A percentile compares a stretch with the other conserved stretches of the same genome.
Evolutionary conservation across 2,329 filamentous ascomycete genomes (phyloP).

Genomic region (Colletotrichum musae): DNA sequence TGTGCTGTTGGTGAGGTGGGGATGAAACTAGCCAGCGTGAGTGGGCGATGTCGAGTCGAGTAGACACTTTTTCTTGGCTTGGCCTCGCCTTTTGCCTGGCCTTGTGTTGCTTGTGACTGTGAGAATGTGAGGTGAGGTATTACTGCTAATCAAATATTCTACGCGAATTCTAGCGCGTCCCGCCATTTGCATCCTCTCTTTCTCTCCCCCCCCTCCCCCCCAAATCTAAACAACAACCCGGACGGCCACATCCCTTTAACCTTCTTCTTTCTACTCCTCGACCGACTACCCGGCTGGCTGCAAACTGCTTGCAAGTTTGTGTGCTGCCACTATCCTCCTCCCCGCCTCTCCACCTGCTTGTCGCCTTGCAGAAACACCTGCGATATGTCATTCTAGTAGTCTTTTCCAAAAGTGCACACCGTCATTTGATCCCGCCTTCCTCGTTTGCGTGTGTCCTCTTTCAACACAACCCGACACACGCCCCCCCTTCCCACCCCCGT

Average conservation of each 20-base stretch:
- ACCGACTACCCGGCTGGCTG: conserved; percentile 38
- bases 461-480: conserved; percentile 18
- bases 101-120: conserved; percentile 19
- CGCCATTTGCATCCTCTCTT: conserved; percentile 34
- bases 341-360: neutral
- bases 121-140: conserved; percentile 1
- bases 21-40: conserved; percentile 34
- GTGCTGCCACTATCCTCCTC: conserved; percentile 19
- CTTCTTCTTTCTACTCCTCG: conserved; percentile 6
- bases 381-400: conserved; percentile 42
- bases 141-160: conserved; percentile 35
- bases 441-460: conserved; percentile 39
- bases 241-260: conserved; percentile 3
- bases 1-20: conserved; percentile 30
- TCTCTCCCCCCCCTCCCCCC: neutral
- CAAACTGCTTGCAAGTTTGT: conserved; percentile 38
- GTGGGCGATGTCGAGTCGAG: neutral
- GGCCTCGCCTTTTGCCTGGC: neutral
- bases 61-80: neutral
- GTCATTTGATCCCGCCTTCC: conserved; percentile 39
- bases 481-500: conserved; percentile 11
- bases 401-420: conserved; percentile 37
- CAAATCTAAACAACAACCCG: conserved; percentile 29
- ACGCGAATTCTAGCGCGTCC: conserved; percentile 42
- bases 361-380: conserved; percentile 34